A percentile compares a stretch with the other conserved stretches of the same genome.
These are phyloP conservation scores for Amauroascus verrucosus DNA, from an alignment of 2,329 filamentous ascomycete genomes.

Conservation along the genomic window DNA sequence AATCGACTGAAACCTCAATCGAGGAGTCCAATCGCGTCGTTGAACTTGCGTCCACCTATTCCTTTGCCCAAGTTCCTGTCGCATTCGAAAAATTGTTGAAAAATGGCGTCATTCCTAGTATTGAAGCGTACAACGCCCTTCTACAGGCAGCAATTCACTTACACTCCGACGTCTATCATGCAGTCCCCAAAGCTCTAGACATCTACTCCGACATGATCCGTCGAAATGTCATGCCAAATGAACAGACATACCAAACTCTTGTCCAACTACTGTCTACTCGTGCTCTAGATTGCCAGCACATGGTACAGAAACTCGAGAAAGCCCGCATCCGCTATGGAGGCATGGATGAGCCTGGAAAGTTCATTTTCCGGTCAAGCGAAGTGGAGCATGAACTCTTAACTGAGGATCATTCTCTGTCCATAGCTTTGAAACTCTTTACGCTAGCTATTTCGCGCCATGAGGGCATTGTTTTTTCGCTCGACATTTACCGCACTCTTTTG, in stretches of 20 bases:
- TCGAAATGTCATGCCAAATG: slow-evolving; percentile 69
- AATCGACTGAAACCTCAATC: slow-evolving; percentile 44
- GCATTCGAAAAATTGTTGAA: slow-evolving; percentile 85
- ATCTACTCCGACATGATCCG: slow-evolving; percentile 95
- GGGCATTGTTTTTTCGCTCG: slow-evolving; percentile 58
- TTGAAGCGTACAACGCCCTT: slow-evolving; percentile 84
- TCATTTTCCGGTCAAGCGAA: slow-evolving; percentile 81
- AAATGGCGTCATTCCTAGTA: slow-evolving; percentile 68
- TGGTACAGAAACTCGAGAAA: slow-evolving; percentile 65
- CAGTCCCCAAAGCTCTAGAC: slow-evolving; percentile 83
- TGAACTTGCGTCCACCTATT: slow-evolving; percentile 58
- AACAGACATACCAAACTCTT: slow-evolving; percentile 77
- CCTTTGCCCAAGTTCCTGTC: slow-evolving; percentile 78
- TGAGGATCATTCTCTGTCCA: slow-evolving; percentile 76
- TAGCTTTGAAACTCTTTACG: slow-evolving; percentile 78
- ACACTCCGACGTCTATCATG: slow-evolving; percentile 66
- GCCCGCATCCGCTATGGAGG: slow-evolving; percentile 77
- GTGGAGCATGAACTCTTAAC: slow-evolving; percentile 74
- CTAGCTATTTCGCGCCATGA: slow-evolving; percentile 55
- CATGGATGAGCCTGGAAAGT: slow-evolving; percentile 71
- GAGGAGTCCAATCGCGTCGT: slow-evolving; percentile 70
- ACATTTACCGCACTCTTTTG: slow-evolving; percentile 77
- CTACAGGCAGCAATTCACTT: slow-evolving; percentile 75
- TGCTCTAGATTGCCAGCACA: slow-evolving; percentile 64
- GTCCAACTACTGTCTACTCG: slow-evolving; percentile 72